Percentiles rank a stretch among this genome's conserved stretches.
Evolutionary conservation across 257 asterid genomes (phyloP).

Genomic region (Nyctanthes arbortristis): DNA sequence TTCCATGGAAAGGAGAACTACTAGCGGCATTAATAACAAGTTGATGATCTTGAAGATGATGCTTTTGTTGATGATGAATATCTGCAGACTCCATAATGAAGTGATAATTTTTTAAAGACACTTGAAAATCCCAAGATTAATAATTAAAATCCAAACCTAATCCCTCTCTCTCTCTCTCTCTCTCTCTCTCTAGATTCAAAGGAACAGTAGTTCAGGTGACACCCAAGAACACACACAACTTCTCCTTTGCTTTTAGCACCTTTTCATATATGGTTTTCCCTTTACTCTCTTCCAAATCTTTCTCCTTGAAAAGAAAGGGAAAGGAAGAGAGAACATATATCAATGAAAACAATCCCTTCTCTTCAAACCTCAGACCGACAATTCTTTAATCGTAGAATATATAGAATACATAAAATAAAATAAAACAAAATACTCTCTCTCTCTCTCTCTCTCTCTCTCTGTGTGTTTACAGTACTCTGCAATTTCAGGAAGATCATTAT

Average conservation of each 20-base stretch:
- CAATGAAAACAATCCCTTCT: too few species aligned
- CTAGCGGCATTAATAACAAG: slow-evolving; percentile 38
- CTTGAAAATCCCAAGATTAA: slow-evolving; percentile 90
- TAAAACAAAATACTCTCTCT: slow-evolving; percentile 2
- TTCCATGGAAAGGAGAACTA: slow-evolving; percentile 47
- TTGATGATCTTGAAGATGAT: slow-evolving; percentile 43
- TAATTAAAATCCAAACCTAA: slow-evolving; percentile 21
- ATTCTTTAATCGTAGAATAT: slow-evolving; percentile 13
- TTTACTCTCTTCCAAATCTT: slow-evolving; percentile 57
- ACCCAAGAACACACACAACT: slow-evolving; percentile 30
- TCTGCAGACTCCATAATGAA: slow-evolving; percentile 74
- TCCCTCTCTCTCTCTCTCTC: slow-evolving; percentile 22
- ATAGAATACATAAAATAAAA: not conserved
- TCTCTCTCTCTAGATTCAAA: slow-evolving; percentile 32
- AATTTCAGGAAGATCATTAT: slow-evolving; percentile 44
- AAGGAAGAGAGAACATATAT: slow-evolving; percentile 8
- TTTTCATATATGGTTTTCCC: slow-evolving; percentile 43
- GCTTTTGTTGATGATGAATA: slow-evolving; percentile 30
- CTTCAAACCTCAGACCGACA: slow-evolving; percentile 7
- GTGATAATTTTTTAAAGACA: slow-evolving; percentile 36
- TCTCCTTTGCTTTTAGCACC: slow-evolving; percentile 39
- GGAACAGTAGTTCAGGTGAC: slow-evolving; percentile 49
- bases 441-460: slow-evolving; percentile 15
- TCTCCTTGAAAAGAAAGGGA: slow-evolving; percentile 43
- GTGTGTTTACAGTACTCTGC: slow-evolving; percentile 28